A percentile compares a stretch with the other conserved stretches of the same genome.
Conservation (phyloP, 2,329 filamentous ascomycete species). For the Penicillium frequentans region DNA sequence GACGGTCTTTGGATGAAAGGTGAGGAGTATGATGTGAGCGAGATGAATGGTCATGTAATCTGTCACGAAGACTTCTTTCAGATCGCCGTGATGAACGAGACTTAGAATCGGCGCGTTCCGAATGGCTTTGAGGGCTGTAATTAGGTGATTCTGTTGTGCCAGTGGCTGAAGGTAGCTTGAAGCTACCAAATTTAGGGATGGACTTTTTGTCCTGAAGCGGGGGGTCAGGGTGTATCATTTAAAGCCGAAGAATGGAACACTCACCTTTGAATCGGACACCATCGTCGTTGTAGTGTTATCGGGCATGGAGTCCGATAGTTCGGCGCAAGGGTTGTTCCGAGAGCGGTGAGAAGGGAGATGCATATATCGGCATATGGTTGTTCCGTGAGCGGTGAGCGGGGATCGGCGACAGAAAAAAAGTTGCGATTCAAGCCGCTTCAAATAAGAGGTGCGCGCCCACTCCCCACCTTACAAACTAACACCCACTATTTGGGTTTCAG, state of each 20-base stretch:
- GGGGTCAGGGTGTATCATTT: not conserved
- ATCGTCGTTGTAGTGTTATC: constrained; percentile 27
- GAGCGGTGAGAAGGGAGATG: not conserved
- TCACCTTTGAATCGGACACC: constrained; percentile 36
- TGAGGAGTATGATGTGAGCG: not conserved
- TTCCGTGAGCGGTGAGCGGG: constrained; percentile 16
- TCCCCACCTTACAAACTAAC: not conserved
- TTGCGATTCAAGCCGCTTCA: constrained; percentile 18
- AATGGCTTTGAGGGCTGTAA: constrained; percentile 19
- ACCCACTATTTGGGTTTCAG: not conserved
- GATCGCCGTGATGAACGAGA: constrained; percentile 24
- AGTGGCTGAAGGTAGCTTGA: constrained; percentile 55
- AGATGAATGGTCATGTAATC: constrained; percentile 9
- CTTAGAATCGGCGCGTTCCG: constrained; percentile 21
- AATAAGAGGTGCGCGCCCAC: constrained; percentile 8
- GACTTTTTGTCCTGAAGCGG: constrained; percentile 34
- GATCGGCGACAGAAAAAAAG: constrained; percentile 30
- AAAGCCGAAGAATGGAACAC: constrained; percentile 6
- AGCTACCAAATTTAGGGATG: constrained; percentile 74
- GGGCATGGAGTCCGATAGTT: not conserved
- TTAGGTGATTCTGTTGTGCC: constrained; percentile 10
- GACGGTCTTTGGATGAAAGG: not conserved
- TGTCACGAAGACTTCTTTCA: constrained; percentile 10
- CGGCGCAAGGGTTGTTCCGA: not conserved
- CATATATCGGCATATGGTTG: constrained; percentile 28